Evolutionary conservation across 2,329 filamentous ascomycete genomes (phyloP), one percentile per base, ranked within the genome.

Genomic region (Phialophora expanda): DNA sequence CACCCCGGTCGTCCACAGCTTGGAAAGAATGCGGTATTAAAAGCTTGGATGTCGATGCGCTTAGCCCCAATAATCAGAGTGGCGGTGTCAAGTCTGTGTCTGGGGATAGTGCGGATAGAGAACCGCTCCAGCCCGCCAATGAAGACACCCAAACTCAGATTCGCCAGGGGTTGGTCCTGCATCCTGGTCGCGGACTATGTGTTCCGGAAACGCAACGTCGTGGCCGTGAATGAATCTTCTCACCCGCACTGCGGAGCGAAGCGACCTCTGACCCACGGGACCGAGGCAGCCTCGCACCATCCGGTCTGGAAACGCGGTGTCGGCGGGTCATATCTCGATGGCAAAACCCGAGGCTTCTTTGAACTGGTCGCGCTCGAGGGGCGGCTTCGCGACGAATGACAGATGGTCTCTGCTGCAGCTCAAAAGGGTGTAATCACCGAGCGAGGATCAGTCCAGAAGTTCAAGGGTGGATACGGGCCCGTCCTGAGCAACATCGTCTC

Each of bases 401-500:
- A 41, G 38, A 8, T 44, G 38, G 20, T 44, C 14, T 44, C 38
- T 44, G 38, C 17, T 17, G 38, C 38, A n/a, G 17, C 38, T 44
- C 38, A 44, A 44, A 8, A n/a, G 17, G n/a, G 14, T n/a, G 22
- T 14, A 24, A 14, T 38, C 14, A 8, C 14, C 8, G 11, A 5
- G 22, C 1, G 20, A 28, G 8, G 3, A 38, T 69, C 67, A 69
- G 34, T 69, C 67, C 17, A 69, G 14, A 24, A 60, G 34, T 9
- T 69, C 67, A 8, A 69, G 56, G 6, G 56, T 8, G 8, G 67
- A 69, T 6, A 55, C 17, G 8, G 62, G 54, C 20, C 67, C 64
- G 26, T 62, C 53, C 14, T 61, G 62, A 34, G 61, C 55, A 56
- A 69, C 28, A 57, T 71, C 70, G 20, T 68, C 60, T 32, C 62